phyloP scores from a whole-genome alignment of 257 asterid genomes.

The Mentha longifolia region DNA sequence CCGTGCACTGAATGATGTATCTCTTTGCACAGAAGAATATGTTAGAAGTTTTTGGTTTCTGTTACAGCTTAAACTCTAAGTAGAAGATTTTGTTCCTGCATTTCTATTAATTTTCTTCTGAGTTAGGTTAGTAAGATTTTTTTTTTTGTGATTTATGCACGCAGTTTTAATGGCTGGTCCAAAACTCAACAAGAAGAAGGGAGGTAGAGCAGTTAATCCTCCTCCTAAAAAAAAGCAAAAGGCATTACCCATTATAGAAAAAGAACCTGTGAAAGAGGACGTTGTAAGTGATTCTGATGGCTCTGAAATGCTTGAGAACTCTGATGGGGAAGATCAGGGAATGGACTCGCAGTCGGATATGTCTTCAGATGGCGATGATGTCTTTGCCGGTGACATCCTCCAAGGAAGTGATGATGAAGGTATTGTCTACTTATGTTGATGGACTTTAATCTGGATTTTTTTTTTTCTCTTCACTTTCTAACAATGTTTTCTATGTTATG shows the following conservation, averaged over 20 bases:
- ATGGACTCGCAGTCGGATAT: conserved; percentile 63
- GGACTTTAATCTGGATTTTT: conserved; percentile 7
- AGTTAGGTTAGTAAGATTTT: too few species aligned
- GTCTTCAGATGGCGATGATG: conserved; percentile 81
- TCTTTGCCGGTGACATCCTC: conserved; percentile 71
- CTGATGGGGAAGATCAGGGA: conserved; percentile 53
- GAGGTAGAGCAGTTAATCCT: conserved; percentile 34
- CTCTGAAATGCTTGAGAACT: conserved; percentile 38
- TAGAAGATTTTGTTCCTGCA: too few species aligned
- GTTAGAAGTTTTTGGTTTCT: too few species aligned
- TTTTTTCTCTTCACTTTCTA: conserved; percentile 4
- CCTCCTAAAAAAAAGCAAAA: conserved; percentile 74
- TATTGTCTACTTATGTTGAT: conserved; percentile 28
- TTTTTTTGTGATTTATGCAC: too few species aligned
- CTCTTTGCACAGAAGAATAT: too few species aligned
- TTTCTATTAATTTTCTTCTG: too few species aligned
- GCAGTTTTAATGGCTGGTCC: conserved; percentile 57
- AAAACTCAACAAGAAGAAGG: conserved; percentile 46
- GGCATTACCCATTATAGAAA: conserved; percentile 34
- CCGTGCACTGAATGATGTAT: too few species aligned
- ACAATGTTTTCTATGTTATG: conserved; percentile 16
- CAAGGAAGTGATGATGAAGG: conserved; percentile 71
- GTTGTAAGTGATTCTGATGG: conserved; percentile 55
- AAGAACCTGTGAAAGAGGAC: conserved; percentile 47
- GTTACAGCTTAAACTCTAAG: too few species aligned